Evolutionary conservation across 805 yeast genomes (phyloP).

Genomic region (Ogataea saltuana): DNA sequence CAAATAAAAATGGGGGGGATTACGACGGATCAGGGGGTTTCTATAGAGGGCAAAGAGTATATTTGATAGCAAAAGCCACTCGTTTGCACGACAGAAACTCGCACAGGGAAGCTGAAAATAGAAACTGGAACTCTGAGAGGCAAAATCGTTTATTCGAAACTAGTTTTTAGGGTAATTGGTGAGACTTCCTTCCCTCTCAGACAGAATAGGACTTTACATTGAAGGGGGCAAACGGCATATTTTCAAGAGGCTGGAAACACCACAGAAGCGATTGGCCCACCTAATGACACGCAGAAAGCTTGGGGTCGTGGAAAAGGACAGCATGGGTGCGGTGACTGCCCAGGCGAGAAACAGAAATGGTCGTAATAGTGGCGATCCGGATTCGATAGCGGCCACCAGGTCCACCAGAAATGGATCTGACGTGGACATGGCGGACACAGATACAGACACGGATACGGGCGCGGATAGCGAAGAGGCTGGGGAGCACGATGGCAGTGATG

Average conservation of each 20-base stretch:
- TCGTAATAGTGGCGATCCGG: neutral
- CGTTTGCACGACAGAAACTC: neutral
- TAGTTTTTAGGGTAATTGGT: too few species aligned
- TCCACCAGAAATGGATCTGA: neutral
- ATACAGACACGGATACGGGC: conserved; percentile 5
- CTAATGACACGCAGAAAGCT: conserved; percentile 5
- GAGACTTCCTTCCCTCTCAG: too few species aligned
- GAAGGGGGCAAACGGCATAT: too few species aligned
- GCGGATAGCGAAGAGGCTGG: conserved; percentile 4
- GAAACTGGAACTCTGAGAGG: too few species aligned
- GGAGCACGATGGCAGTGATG: conserved; percentile 31
- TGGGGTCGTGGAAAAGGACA: neutral
- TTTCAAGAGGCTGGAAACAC: too few species aligned
- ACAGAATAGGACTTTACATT: neutral
- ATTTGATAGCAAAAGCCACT: neutral
- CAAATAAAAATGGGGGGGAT: conserved; percentile 3
- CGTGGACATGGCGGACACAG: conserved; percentile 6
- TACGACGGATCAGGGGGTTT: too few species aligned
- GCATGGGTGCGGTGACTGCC: neutral
- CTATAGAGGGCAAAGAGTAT: neutral
- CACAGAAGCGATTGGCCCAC: neutral
- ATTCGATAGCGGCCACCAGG: neutral
- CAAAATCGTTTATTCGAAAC: too few species aligned
- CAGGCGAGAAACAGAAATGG: neutral
- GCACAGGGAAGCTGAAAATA: too few species aligned